Conservation (phyloP, 169 alveolate genomes). For the Plasmodium billcollinsi region DNA sequence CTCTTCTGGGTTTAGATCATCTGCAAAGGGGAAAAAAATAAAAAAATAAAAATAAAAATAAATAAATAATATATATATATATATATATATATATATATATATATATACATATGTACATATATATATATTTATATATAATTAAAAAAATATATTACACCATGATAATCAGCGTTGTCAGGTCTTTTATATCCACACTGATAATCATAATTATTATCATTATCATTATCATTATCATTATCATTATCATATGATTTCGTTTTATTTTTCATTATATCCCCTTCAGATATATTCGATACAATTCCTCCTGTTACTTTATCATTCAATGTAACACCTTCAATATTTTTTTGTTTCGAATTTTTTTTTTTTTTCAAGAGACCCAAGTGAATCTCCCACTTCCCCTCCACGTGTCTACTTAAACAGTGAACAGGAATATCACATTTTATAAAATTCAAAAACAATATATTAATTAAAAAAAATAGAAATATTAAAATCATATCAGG, state of each 20-base stretch:
- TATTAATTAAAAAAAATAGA: slow-evolving; percentile 5
- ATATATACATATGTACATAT: neutral
- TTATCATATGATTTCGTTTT: neutral
- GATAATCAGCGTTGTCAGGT: slow-evolving; percentile 57
- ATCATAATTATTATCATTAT: slow-evolving; percentile 19
- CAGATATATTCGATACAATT: neutral
- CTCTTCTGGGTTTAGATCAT: slow-evolving; percentile 42
- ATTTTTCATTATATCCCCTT: neutral
- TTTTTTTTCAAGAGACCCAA: slow-evolving; percentile 38
- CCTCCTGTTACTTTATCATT: neutral
- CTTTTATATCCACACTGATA: slow-evolving; percentile 69
- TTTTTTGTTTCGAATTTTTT: neutral
- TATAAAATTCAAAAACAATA: slow-evolving; percentile 18
- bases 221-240: neutral
- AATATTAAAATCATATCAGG: slow-evolving; percentile 42
- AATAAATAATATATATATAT: neutral
- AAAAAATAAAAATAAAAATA: neutral
- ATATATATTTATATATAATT: neutral
- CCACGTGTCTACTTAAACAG: slow-evolving; percentile 74
- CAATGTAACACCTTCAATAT: too few relatives aligned
- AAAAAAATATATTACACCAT: slow-evolving; percentile 59
- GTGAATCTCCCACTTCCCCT: slow-evolving; percentile 63
- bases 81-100: neutral
- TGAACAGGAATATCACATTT: slow-evolving; percentile 77
- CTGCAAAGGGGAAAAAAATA: neutral